Evolutionary conservation across 176 grass and related monocot genomes (phyloP).

Genomic region (Hordeum marinum): DNA sequence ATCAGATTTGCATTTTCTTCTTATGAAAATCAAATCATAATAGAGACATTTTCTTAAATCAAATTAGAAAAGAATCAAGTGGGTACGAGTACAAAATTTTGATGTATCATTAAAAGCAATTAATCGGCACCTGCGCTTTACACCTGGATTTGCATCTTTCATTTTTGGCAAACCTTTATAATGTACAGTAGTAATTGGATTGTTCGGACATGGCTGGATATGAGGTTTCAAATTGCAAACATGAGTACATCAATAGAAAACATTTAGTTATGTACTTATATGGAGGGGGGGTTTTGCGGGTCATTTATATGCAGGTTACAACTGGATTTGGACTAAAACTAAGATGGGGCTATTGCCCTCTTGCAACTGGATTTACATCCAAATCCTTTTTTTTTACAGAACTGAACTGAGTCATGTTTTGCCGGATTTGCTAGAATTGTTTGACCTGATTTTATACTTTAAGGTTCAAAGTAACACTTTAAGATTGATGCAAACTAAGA

Average conservation of each 20-base stretch:
- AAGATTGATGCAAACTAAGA: neutral
- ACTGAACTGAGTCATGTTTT: neutral
- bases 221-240: neutral
- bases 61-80: neutral
- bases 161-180: neutral
- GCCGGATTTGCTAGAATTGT: neutral
- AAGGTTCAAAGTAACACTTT: neutral
- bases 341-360: neutral
- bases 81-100: no score
- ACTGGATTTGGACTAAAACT: neutral
- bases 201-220: neutral
- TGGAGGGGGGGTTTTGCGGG: no score
- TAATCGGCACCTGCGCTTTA: neutral
- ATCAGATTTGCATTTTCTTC: slow-evolving; percentile 8
- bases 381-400: neutral
- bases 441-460: neutral
- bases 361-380: neutral
- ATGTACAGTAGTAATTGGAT: neutral
- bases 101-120: neutral
- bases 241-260: neutral
- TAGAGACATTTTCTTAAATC: neutral
- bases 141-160: neutral
- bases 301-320: neutral
- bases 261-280: neutral
- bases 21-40: neutral